Conservation (phyloP, 1,139 yeast genomes). For the Yamadazyma aaseri region DNA sequence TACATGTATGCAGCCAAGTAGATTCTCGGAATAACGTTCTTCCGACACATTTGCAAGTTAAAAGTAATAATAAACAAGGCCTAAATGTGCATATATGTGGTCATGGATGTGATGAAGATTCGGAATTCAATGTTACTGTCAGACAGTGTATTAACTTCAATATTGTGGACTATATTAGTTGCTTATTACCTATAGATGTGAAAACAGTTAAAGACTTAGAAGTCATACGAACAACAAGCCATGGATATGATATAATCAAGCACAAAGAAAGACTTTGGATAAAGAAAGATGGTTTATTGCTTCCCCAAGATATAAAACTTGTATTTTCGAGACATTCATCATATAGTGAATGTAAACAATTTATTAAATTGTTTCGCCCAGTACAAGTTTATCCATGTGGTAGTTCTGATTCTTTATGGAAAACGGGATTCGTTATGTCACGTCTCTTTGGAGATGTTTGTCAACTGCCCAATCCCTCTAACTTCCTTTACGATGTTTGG, state of each 20-base stretch:
- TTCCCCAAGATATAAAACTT: constrained; percentile 41
- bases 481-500: constrained; percentile 31
- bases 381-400: constrained; percentile 48
- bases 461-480: constrained; percentile 5
- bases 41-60: not conserved
- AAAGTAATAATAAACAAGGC: not conserved
- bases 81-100: constrained; percentile 5
- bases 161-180: constrained; percentile 31
- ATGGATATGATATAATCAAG: constrained; percentile 24
- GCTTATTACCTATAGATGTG: constrained; percentile 24
- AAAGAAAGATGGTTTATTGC: constrained; percentile 24
- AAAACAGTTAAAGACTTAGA: constrained; percentile 16
- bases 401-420: constrained; percentile 35
- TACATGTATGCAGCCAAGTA: constrained; percentile 18
- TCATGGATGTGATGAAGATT: constrained; percentile 2
- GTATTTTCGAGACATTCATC: constrained; percentile 59
- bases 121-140: constrained; percentile 22
- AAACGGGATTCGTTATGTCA: constrained; percentile 41
- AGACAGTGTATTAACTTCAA: constrained; percentile 45
- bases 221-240: constrained; percentile 18
- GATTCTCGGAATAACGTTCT: not conserved
- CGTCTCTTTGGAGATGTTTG: constrained; percentile 47
- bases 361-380: constrained; percentile 40
- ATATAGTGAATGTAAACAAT: constrained; percentile 40
- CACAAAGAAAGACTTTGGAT: constrained; percentile 32